phyloP scores from a whole-genome alignment of 164 flowering plant species.

The Aristolochia fimbriata region DNA sequence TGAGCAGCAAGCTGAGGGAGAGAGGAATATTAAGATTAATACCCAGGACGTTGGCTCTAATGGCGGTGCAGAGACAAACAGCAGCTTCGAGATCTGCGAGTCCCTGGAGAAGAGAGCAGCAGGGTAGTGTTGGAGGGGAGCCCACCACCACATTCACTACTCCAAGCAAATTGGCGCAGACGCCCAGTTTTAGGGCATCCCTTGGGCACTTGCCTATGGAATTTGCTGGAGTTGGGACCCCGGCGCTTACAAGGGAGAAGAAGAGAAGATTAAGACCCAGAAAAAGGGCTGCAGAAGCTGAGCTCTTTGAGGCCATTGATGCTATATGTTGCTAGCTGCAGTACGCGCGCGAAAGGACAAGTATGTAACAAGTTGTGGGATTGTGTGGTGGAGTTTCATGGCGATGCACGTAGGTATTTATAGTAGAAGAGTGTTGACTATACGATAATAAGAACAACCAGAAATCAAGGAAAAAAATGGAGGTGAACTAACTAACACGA shows the following conservation, averaged over 20 bases:
- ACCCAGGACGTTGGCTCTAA: slow-evolving; percentile 48
- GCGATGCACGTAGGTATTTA: neutral
- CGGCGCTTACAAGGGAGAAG: neutral
- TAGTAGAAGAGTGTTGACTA: neutral
- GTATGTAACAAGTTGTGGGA: neutral
- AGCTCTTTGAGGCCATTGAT: slow-evolving; percentile 1
- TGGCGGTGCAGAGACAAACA: slow-evolving; percentile 55
- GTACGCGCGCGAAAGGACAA: no score
- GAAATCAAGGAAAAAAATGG: no score
- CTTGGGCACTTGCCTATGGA: slow-evolving; percentile 31
- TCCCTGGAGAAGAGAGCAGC: slow-evolving; percentile 50
- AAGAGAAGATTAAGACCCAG: neutral
- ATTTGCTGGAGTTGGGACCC: neutral
- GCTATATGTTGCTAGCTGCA: neutral
- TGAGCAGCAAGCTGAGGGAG: slow-evolving; percentile 46
- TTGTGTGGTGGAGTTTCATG: neutral
- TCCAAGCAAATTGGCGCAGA: slow-evolving; percentile 38
- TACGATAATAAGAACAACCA: neutral
- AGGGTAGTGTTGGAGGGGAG: slow-evolving; percentile 30
- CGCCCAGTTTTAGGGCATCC: slow-evolving; percentile 50
- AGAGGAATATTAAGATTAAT: slow-evolving; percentile 45
- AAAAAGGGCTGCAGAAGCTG: neutral
- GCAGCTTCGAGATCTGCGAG: slow-evolving; percentile 57
- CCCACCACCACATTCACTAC: slow-evolving; percentile 32
- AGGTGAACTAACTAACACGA: no score